Evolutionary conservation across 306 rosid species (phyloP), one percentile per base, ranked within the genome.

Genomic region (Vigna reflexopilosa): DNA sequence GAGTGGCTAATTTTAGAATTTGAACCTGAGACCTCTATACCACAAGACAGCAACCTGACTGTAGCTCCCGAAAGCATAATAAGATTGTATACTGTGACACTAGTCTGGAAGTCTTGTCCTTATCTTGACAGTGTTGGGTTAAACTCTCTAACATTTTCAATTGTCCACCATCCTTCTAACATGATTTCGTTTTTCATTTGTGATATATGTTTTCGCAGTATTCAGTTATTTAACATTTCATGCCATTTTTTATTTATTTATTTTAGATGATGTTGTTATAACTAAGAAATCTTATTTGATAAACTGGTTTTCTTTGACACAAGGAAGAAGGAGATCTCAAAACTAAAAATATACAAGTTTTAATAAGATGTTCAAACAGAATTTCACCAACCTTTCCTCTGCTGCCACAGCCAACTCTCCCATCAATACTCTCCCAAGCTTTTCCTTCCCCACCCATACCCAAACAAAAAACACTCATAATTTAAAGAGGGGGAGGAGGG

Each of bases 31-130:
- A 26, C 38, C 19, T 58, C 36, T 36, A 58, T 26, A 7, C 4
- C 36, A 26, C 28, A 26, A 26, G 65, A 13, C 65, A 58, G 4
- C 38, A 58, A 58, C 38, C 65, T 24, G 6, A 26, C 65, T 24
- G 17, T 24, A 58, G 32, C 34, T 56, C 34, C 34, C 63, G 4
- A 9, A 55, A 56, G 63, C 63, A 56, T 56, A 10, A 56, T 56
- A 56, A 20, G 16, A 10, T 20, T 57, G 12, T 10, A 73, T 69
- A 2, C 34, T n/a, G 15, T 15, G 1, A 34, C 22, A 34, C 13
- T 52, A 56, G 57, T 48, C 40, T 56, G 63, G 56, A 67, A 48
- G 64, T 62, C 79, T 76, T 76, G 51, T 76, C 62, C 70, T 50
- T 70, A 61, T 63, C 11, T 52, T 45, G 77, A 69, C 20, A 63